Evolutionary conservation across 1,284 basidiomycete species (phyloP).

Genomic region (Bjerkandera adusta): DNA sequence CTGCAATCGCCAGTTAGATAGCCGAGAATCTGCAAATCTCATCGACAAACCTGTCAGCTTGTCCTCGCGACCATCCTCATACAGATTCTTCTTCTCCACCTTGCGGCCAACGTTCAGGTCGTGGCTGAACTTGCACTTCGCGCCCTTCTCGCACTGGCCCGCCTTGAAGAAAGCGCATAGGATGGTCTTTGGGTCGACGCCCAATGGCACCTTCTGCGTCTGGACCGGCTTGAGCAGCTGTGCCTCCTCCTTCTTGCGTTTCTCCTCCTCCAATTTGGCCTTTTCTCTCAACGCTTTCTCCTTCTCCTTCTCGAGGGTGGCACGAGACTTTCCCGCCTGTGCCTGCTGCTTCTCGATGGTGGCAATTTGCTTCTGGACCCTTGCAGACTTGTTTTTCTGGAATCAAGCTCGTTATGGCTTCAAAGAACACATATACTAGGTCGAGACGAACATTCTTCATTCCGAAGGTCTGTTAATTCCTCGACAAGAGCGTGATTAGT

Average conservation of each 20-base stretch:
- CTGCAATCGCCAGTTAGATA: slow-evolving; percentile 39
- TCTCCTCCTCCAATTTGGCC: slow-evolving; percentile 79
- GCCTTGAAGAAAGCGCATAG: slow-evolving; percentile 89
- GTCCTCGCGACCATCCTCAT: slow-evolving; percentile 86
- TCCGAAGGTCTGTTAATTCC: slow-evolving; percentile 73
- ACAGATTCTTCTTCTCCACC: slow-evolving; percentile 95
- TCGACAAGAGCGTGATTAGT: slow-evolving; percentile 32
- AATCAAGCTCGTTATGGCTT: slow-evolving; percentile 5
- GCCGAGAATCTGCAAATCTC: slow-evolving; percentile 2
- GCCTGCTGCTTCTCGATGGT: slow-evolving; percentile 76
- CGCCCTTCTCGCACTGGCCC: slow-evolving; percentile 87
- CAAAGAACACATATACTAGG: slow-evolving; percentile 8
- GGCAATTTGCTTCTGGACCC: slow-evolving; percentile 85
- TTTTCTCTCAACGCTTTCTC: slow-evolving; percentile 77
- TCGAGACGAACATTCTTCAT: slow-evolving; percentile 78
- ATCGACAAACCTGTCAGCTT: slow-evolving; percentile 73
- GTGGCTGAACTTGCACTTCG: slow-evolving; percentile 96
- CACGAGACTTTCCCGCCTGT: slow-evolving; percentile 76
- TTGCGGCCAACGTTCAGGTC: slow-evolving; percentile 87
- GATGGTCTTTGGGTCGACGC: slow-evolving; percentile 92
- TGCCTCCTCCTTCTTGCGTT: slow-evolving; percentile 84
- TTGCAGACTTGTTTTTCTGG: slow-evolving; percentile 93
- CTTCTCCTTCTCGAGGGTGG: slow-evolving; percentile 77
- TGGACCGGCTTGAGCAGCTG: slow-evolving; percentile 79
- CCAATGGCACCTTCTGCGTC: slow-evolving; percentile 89